Evolutionary conservation across 768 basidiomycete species (phyloP).

Genomic region (Boletus eberwhitei): DNA sequence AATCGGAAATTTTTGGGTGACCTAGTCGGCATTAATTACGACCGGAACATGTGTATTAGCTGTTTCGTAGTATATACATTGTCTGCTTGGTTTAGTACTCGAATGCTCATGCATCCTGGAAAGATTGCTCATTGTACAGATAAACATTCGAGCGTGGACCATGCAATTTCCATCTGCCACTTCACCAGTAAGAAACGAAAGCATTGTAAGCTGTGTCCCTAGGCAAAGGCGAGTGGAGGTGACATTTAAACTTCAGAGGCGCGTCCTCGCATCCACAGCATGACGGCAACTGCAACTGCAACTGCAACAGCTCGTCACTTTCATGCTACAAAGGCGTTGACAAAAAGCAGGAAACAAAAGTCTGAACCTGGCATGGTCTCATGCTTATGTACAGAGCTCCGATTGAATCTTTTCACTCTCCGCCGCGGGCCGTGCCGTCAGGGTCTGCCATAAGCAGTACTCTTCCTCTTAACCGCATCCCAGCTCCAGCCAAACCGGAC

Average conservation of each 20-base stretch:
- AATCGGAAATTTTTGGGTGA: background rate
- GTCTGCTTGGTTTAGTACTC: conserved; percentile 74
- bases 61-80: conserved; percentile 21
- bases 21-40: no score
- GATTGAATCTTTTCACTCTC: conserved; percentile 21
- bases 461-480: conserved; percentile 21
- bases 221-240: conserved; percentile 69
- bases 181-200: conserved; percentile 76
- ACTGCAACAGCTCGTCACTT: background rate
- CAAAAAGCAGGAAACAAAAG: background rate
- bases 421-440: conserved; percentile 21
- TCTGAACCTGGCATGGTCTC: background rate
- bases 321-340: background rate
- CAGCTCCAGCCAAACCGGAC: conserved; percentile 16
- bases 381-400: conserved; percentile 11
- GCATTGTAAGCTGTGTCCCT: conserved; percentile 70
- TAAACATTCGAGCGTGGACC: conserved; percentile 80
- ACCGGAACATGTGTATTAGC: background rate
- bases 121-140: conserved; percentile 33
- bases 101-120: conserved; percentile 48
- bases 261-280: background rate
- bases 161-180: conserved; percentile 62
- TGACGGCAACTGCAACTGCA: background rate
- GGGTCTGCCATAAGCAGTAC: conserved; percentile 6
- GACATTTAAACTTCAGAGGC: background rate